A percentile compares a stretch with the other conserved stretches of the same genome.
Conservation (phyloP, 441 rosid genomes). For the Corymbia citriodora region DNA sequence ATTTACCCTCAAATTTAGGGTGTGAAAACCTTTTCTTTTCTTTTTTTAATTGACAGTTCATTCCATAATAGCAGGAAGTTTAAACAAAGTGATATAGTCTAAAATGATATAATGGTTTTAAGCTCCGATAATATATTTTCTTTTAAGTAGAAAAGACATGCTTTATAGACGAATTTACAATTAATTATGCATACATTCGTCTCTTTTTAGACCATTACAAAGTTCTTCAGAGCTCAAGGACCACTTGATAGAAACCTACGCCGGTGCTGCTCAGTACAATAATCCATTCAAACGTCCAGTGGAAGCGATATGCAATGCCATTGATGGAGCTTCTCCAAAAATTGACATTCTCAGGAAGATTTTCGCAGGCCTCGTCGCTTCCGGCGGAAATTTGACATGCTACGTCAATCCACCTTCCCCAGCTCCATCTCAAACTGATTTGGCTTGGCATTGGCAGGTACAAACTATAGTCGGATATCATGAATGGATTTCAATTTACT, state of each 20-base stretch:
- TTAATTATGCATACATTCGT: neutral
- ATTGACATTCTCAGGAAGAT: constrained; percentile 30
- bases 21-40: neutral
- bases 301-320: constrained; percentile 32
- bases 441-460: too few relatives aligned
- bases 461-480: too few relatives aligned
- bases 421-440: too few relatives aligned
- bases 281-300: constrained; percentile 32
- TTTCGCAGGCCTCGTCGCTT: constrained; percentile 47
- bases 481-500: too few relatives aligned
- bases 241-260: constrained; percentile 13
- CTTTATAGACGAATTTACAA: neutral
- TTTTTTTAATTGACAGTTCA: too few relatives aligned
- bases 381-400: constrained; percentile 25
- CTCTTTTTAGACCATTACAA: constrained; percentile 26
- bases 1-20: neutral
- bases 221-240: constrained; percentile 27
- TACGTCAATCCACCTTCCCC: constrained; percentile 43
- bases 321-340: constrained; percentile 28
- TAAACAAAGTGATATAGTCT: neutral
- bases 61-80: too few relatives aligned
- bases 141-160: neutral
- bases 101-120: neutral
- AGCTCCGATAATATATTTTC: neutral
- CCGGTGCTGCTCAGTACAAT: constrained; percentile 53